A percentile compares a stretch with the other conserved stretches of the same genome.
phyloP scores from a whole-genome alignment of 352 stramenopile species.

The Phytophthora sp. region DNA sequence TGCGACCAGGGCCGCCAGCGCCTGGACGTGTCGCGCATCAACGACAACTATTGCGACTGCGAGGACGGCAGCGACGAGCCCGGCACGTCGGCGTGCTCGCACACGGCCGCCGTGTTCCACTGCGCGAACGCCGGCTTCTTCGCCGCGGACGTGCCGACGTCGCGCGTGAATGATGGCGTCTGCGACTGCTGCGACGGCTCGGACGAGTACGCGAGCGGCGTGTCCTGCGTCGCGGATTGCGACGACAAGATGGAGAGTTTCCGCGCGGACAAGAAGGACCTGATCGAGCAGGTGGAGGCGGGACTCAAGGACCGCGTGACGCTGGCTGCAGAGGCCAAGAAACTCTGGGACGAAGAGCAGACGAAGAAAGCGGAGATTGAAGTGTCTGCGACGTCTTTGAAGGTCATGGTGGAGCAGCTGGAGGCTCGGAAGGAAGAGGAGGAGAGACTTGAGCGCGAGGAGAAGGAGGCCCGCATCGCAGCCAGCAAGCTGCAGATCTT shows the following conservation, averaged over 20 bases:
- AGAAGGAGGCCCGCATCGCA: constrained; percentile 51
- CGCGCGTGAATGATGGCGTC: constrained; percentile 91
- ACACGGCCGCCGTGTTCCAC: constrained; percentile 49
- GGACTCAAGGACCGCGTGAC: constrained; percentile 55
- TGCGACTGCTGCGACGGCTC: constrained; percentile 98
- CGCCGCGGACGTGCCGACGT: constrained; percentile 51
- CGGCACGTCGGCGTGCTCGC: constrained; percentile 78
- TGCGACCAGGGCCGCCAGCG: constrained; percentile 68
- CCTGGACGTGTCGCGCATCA: constrained; percentile 67
- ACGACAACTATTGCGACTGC: constrained; percentile 97
- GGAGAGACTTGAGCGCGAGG: constrained; percentile 52
- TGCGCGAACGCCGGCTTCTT: constrained; percentile 59
- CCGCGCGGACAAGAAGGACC: constrained; percentile 49
- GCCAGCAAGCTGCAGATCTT: constrained; percentile 53
- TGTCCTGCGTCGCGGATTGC: constrained; percentile 51
- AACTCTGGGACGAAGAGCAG: constrained; percentile 43
- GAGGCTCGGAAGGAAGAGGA: constrained; percentile 43
- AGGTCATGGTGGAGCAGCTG: constrained; percentile 48
- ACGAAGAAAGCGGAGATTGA: constrained; percentile 38
- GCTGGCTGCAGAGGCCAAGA: constrained; percentile 39
- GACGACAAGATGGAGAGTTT: constrained; percentile 45
- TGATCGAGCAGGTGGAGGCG: constrained; percentile 77
- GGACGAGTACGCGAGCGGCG: constrained; percentile 77
- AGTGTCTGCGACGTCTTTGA: constrained; percentile 30
- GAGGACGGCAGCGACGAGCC: constrained; percentile 92